These are phyloP conservation scores for Blastobotrys serpentis DNA, from an alignment of 1,139 yeast genomes.

Conservation along the genomic window DNA sequence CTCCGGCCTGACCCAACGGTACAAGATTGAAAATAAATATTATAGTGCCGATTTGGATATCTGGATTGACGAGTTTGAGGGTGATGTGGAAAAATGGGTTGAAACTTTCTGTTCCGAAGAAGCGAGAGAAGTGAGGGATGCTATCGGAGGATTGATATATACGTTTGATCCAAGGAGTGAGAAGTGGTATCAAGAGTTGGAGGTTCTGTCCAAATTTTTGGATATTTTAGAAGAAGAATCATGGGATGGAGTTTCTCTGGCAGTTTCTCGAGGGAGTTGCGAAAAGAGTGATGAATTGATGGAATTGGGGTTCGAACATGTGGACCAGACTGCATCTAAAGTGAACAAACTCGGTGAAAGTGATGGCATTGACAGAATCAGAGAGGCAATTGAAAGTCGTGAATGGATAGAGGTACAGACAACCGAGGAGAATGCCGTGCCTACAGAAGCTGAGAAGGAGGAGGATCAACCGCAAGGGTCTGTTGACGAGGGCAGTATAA, in stretches of 20 bases:
- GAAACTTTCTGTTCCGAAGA: constrained; percentile 38
- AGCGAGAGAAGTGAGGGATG: constrained; percentile 44
- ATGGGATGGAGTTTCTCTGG: constrained; percentile 33
- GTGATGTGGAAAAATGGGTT: constrained; percentile 36
- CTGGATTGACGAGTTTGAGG: constrained; percentile 46
- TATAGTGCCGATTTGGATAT: constrained; percentile 40
- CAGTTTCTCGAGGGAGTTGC: constrained; percentile 21
- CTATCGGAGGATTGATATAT: constrained; percentile 41
- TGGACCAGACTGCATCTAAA: constrained; percentile 23
- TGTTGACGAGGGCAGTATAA: constrained; percentile 19
- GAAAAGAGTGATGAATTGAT: constrained; percentile 25
- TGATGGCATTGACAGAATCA: constrained; percentile 30
- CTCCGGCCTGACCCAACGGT: constrained; percentile 38
- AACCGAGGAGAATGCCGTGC: constrained; percentile 6
- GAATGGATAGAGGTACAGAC: constrained; percentile 23
- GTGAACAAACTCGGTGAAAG: constrained; percentile 13
- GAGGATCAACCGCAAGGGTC: constrained; percentile 15
- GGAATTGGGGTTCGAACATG: constrained; percentile 34
- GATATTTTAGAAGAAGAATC: constrained; percentile 28
- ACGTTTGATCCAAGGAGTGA: constrained; percentile 31
- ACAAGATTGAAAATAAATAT: constrained; percentile 40
- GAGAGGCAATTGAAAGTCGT: constrained; percentile 33
- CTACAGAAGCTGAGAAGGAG: constrained; percentile 11
- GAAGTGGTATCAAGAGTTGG: constrained; percentile 17
- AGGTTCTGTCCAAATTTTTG: constrained; percentile 23